Base-by-base conservation (phyloP, 1,284 basidiomycete species). In the Bjerkandera adusta region DNA sequence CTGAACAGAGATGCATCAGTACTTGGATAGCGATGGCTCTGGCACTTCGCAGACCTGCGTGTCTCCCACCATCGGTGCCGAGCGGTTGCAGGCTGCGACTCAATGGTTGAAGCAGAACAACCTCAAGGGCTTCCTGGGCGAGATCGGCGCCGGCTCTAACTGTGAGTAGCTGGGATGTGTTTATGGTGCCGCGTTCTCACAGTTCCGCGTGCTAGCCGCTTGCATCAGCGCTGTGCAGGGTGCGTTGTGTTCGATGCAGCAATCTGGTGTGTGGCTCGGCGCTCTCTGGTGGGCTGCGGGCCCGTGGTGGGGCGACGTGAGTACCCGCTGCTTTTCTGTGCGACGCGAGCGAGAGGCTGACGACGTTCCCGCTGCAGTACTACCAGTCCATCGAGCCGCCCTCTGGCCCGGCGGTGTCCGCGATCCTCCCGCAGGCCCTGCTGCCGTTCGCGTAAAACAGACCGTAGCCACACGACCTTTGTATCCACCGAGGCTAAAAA, bases 311-410 rank as follows among this genome's bases (percentile, higher is more conserved):
- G 76, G 69, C 30, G 62, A 57, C 58, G 77, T 79, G 59, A 67
- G 77, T 75, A 7, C 29, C 1, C 26, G 5, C 34, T 4, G 15
- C 12, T 7, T 26, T 36, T 34, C 47, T 33, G 8, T 12, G 16
- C 8, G 24, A n/a, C 27, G 26, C 8, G 12, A 5, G 39, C 30
- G n/a, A n/a, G n/a, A n/a, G n/a, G 35, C 30, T 32, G 16, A 24
- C 30, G 13, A 34, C 30, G 24, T 34, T 34, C 15, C 30, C 22
- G 16, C 30, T n/a, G 47, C 52, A 79, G 75, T 82, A 82, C 69
- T 82, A 68, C 74, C 71, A 74, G 67, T 79, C 76, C 33, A 81
- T 82, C 50, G 79, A 83, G 65, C 81, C 80, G 8, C 79, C 80
- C 41, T 77, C 56, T 57, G 81, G 81, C 45, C 54, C 73, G 42